Evolutionary conservation across 371 early-diverging fungal genomes (phyloP), one percentile per base, ranked within the genome.

Genomic region (Haplosporangium sp.): DNA sequence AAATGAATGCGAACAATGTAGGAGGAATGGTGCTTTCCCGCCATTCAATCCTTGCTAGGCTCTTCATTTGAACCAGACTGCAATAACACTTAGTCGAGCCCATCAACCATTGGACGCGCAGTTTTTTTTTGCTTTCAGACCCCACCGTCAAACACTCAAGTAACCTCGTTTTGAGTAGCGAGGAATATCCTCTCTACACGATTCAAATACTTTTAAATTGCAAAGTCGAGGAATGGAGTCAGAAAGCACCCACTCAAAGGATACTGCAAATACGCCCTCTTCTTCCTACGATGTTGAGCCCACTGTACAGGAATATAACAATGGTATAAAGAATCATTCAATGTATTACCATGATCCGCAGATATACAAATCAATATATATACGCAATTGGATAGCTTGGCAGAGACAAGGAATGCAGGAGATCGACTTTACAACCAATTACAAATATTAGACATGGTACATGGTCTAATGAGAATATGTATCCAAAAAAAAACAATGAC

Each of bases 221-320:
- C 2, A 34, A 55, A 55, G 50, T 50, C 50, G 50, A 35, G 65
- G 65, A 44, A 65, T 65, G 65, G 65, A 65, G 42, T 56, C 56
- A 34, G 65, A 56, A 55, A 56, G 53, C 17, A 17, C 64, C 64
- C 34, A 56, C 17, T 15, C 8, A 42, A 37, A 47, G 4, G 27
- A 60, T 60, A 38, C 67, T 60, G 34, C 61, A 4, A 38, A 52
- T 15, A 42, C 40, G 34, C 44, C 52, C 10, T 61, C 61, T 15
- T 61, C 68, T 47, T 3, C 52, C 20, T 11, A 53, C 44, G 2
- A 20, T 34, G 42, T 39, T 20, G 61, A 61, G 60, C 27, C 61
- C n/a, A 17, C 35, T 20, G 61, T 47, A 37, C 60, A 58, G 11
- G 67, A 58, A 10, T 11, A 58, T 13, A 50, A n/a, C 11, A 50